A percentile compares a stretch with the other conserved stretches of the same genome.
Evolutionary conservation across 1,284 basidiomycete genomes (phyloP).

Genomic region (Boletellus deceptivus): DNA sequence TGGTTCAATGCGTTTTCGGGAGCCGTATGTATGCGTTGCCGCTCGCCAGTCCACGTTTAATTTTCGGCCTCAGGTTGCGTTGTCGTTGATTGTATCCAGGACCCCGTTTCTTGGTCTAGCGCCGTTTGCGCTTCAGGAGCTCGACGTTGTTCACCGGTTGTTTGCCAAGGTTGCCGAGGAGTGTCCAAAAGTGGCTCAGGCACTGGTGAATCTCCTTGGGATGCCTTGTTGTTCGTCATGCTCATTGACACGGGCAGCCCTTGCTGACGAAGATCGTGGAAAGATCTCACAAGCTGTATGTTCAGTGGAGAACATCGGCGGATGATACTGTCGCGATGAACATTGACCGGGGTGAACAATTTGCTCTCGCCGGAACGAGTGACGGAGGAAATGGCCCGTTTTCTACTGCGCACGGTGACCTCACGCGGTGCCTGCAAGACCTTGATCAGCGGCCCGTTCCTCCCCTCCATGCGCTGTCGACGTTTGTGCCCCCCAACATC

Average conservation of each 20-base stretch:
- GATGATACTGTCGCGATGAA: slow-evolving; percentile 26
- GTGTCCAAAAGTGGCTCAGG: slow-evolving; percentile 48
- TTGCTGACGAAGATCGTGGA: slow-evolving; percentile 50
- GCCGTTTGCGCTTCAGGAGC: slow-evolving; percentile 49
- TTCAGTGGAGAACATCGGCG: slow-evolving; percentile 34
- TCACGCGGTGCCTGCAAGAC: slow-evolving; percentile 25
- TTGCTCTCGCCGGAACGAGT: neutral
- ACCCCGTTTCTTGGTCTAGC: slow-evolving; percentile 50
- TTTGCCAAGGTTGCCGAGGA: slow-evolving; percentile 46
- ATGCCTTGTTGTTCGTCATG: neutral
- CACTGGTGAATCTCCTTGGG: slow-evolving; percentile 38
- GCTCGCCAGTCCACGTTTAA: slow-evolving; percentile 1
- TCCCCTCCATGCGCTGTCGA: slow-evolving; percentile 21
- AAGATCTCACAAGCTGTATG: slow-evolving; percentile 41
- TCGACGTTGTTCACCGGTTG: slow-evolving; percentile 47
- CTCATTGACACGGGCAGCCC: slow-evolving; percentile 35
- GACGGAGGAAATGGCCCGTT: slow-evolving; percentile 17
- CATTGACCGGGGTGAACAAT: slow-evolving; percentile 17
- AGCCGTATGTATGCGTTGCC: slow-evolving; percentile 49
- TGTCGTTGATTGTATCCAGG: slow-evolving; percentile 57
- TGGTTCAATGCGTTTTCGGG: slow-evolving; percentile 80
- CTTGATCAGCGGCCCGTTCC: slow-evolving; percentile 23
- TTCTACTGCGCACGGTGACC: slow-evolving; percentile 20
- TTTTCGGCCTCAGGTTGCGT: slow-evolving; percentile 50
- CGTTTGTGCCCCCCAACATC: slow-evolving; percentile 23